These are phyloP conservation scores for Knoxdaviesia capensis DNA, from an alignment of 2,329 filamentous ascomycete genomes.

Conservation along the genomic window DNA sequence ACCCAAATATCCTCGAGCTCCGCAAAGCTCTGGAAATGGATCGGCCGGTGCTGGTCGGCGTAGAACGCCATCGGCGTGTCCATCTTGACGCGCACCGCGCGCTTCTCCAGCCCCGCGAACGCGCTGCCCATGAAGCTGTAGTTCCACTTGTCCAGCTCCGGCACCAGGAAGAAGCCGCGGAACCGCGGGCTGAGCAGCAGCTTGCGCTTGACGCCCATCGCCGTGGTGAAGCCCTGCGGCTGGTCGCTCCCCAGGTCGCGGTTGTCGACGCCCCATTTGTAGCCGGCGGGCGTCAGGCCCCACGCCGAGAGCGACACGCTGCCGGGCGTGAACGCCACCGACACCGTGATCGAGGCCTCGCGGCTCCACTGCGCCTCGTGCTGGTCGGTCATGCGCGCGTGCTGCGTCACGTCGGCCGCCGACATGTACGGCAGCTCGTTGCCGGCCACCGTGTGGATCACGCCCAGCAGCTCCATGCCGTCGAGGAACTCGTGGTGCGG, in stretches of 20 bases:
- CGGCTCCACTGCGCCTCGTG: conserved; percentile 54
- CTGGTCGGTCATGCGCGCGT: conserved; percentile 70
- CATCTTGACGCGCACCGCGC: conserved; percentile 74
- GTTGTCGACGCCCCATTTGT: conserved; percentile 95
- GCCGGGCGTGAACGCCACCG: conserved; percentile 88
- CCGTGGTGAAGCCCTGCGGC: conserved; percentile 79
- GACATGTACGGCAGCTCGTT: conserved; percentile 96
- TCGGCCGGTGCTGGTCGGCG: conserved; percentile 71
- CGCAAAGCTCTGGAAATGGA: conserved; percentile 95
- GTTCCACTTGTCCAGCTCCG: conserved; percentile 82
- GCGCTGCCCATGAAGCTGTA: conserved; percentile 93
- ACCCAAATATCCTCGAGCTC: conserved; percentile 96
- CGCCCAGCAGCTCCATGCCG: conserved; percentile 70
- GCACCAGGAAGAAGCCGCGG: conserved; percentile 87
- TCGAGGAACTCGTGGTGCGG: conserved; percentile 84
- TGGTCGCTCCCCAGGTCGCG: conserved; percentile 83
- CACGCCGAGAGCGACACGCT: conserved; percentile 89
- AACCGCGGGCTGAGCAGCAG: conserved; percentile 84
- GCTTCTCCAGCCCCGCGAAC: conserved; percentile 80
- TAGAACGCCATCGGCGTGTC: conserved; percentile 86
- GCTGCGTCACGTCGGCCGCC: conserved; percentile 81
- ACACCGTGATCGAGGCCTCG: conserved; percentile 83
- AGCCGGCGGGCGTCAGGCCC: conserved; percentile 77
- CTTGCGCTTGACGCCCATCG: conserved; percentile 90
- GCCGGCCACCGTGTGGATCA: conserved; percentile 89